Conservation (phyloP, 495 filamentous ascomycete genomes). For the Thozetella sp. region DNA sequence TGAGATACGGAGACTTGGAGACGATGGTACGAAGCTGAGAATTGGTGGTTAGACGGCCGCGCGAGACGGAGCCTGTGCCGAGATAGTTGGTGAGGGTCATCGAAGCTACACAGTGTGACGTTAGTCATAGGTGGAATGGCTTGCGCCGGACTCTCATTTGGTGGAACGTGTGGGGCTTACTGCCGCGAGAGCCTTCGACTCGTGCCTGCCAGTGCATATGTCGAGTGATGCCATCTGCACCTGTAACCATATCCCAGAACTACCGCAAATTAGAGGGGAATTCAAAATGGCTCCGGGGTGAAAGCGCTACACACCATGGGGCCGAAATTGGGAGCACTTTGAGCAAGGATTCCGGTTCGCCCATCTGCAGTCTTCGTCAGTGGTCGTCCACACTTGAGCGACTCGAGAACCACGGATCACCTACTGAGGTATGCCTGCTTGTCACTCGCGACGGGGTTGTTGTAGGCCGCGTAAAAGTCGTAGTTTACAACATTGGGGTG, state of each 20-base stretch:
- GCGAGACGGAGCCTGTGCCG: conserved; percentile 57
- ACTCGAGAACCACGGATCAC: no score
- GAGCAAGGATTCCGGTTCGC: conserved; percentile 59
- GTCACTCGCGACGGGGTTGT: conserved; percentile 29
- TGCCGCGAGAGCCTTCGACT: conserved; percentile 50
- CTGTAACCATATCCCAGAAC: conserved; percentile 55
- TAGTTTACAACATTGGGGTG: conserved; percentile 58
- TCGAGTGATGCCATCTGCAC: conserved; percentile 60
- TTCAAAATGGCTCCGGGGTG: conserved; percentile 6
- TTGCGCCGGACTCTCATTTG: conserved; percentile 3
- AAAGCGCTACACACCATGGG: conserved; percentile 38
- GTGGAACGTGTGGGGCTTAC: conserved; percentile 15
- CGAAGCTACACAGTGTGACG: conserved; percentile 21
- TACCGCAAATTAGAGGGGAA: background rate
- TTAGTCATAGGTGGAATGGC: background rate
- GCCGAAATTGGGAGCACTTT: conserved; percentile 64
- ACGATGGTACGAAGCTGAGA: conserved; percentile 53
- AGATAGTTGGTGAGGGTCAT: conserved; percentile 68
- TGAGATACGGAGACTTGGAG: conserved; percentile 51
- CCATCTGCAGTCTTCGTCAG: conserved; percentile 28
- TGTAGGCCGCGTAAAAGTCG: conserved; percentile 61
- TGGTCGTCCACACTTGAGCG: no score
- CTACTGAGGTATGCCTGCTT: conserved; percentile 26
- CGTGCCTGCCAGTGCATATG: conserved; percentile 65
- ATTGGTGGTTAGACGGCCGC: conserved; percentile 62